Evolutionary conservation across 345 rosid species (phyloP).

Genomic region (Populus euphratica): DNA sequence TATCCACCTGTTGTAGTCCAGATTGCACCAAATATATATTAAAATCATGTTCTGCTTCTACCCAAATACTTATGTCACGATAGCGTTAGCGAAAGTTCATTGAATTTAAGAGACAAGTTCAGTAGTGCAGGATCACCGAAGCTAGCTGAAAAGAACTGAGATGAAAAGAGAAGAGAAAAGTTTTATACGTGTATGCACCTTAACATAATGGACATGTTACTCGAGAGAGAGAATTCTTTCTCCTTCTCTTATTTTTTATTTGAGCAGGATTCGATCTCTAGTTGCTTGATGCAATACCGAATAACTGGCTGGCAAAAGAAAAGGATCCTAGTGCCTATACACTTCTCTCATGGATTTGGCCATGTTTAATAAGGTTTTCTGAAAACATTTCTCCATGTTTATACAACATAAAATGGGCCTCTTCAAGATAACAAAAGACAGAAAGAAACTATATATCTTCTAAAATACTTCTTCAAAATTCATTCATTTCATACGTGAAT

Average conservation of each 20-base stretch:
- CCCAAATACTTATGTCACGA: not conserved
- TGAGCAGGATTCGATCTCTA: not conserved
- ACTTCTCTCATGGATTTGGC: too few relatives aligned
- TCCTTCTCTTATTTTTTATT: too few relatives aligned
- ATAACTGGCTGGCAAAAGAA: too few relatives aligned
- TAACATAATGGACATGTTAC: not conserved
- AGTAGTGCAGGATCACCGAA: not conserved
- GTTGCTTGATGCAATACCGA: too few relatives aligned
- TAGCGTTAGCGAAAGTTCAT: not conserved
- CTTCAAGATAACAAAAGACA: too few relatives aligned
- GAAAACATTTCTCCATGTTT: too few relatives aligned
- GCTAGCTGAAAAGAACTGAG: not conserved
- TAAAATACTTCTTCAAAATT: not conserved
- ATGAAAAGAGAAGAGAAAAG: not conserved
- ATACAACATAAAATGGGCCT: too few relatives aligned
- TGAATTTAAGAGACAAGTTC: not conserved
- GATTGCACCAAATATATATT: not conserved
- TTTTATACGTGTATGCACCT: not conserved
- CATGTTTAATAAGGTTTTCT: too few relatives aligned
- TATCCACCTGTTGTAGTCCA: not conserved
- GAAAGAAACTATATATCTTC: too few relatives aligned
- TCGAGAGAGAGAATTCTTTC: not conserved
- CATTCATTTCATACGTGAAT: not conserved
- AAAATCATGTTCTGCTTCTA: not conserved
- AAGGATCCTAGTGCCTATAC: too few relatives aligned